Conservation (phyloP, 805 yeast genomes). For the Saccharomyces kudriavzevii region DNA sequence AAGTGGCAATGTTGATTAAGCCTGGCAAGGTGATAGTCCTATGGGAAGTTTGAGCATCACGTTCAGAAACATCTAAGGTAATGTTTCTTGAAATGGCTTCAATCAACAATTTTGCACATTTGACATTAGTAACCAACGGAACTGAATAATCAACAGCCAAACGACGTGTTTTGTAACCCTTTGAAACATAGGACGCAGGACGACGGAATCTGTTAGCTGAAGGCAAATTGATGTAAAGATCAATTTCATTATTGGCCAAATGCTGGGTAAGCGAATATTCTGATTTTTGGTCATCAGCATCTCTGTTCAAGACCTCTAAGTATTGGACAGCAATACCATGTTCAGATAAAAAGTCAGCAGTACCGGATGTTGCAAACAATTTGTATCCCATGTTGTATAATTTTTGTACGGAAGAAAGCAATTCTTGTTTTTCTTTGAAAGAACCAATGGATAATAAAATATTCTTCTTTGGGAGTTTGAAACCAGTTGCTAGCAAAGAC, state of each 20-base stretch:
- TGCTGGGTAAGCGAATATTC: slow-evolving; percentile 95
- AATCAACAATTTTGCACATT: slow-evolving; percentile 88
- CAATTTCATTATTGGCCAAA: slow-evolving; percentile 92
- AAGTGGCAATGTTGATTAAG: slow-evolving; percentile 71
- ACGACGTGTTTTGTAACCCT: slow-evolving; percentile 97
- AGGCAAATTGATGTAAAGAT: slow-evolving; percentile 91
- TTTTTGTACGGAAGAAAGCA: slow-evolving; percentile 78
- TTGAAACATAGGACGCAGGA: slow-evolving; percentile 95
- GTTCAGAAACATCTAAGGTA: slow-evolving; percentile 57
- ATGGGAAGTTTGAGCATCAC: slow-evolving; percentile 89
- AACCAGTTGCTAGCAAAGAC: slow-evolving; percentile 90
- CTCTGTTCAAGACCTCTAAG: slow-evolving; percentile 76
- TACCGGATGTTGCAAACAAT: slow-evolving; percentile 96
- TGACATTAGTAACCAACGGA: slow-evolving; percentile 95
- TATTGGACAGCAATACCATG: slow-evolving; percentile 91
- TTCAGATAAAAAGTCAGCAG: slow-evolving; percentile 95
- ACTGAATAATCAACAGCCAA: slow-evolving; percentile 99
- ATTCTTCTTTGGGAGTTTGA: slow-evolving; percentile 90
- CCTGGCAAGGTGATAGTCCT: slow-evolving; percentile 79
- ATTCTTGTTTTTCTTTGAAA: slow-evolving; percentile 88
- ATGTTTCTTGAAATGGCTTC: slow-evolving; percentile 80
- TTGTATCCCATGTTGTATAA: slow-evolving; percentile 78
- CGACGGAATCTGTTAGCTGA: slow-evolving; percentile 95
- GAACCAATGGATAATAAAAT: slow-evolving; percentile 92
- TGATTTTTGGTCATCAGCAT: slow-evolving; percentile 62